Evolutionary conservation across 441 rosid genomes (phyloP), one percentile per base, ranked within the genome.

Genomic region (Populus hybrid): DNA sequence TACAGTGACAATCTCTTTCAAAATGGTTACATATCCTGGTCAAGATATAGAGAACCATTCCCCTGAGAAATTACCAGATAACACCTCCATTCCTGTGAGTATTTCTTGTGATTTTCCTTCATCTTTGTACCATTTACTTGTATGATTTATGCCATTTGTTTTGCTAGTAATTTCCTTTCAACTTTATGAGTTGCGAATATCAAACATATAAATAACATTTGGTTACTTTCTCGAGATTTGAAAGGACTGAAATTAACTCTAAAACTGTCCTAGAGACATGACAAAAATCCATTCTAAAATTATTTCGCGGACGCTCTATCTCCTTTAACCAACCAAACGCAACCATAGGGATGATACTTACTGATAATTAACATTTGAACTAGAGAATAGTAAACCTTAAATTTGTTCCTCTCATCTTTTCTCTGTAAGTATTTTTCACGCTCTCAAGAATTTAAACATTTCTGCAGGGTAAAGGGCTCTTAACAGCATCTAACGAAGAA

Each of bases 391-490:
- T 4, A 46, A 46, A 2, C 57, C 57, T 46, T 46, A 46, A 46
- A 46, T 46, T 46, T 46, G 20, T 14, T 46, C 57, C 57, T 46
- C 57, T 46, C 57, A 14, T 14, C 18, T 46, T 46, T 46, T 46
- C 57, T 46, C 57, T 46, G 57, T 3, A 46, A 46, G 3, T 71
- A 8, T 26, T 11, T 28, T 73, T 73, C 14, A 10, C 30, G 59
- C 59, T 61, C 28, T 67, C 35, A 66, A 61, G 68, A 26, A 59
- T 10, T 63, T 67, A 70, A 26, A 75, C 35, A 36, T 46, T 46
- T 81, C 40, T 86, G 81, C 83, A 87, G 95, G 89, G 78, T 79
- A 79, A 79, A 76, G 84, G 59, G 35, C 79, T 71, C 28, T 70
- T 79, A 61, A 81, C 82, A 72, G 79, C 75, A 73, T 78, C 73